A percentile compares a stretch with the other conserved stretches of the same genome.
Conservation (phyloP, 129 eudicot species). For the Sambucus nigra region DNA sequence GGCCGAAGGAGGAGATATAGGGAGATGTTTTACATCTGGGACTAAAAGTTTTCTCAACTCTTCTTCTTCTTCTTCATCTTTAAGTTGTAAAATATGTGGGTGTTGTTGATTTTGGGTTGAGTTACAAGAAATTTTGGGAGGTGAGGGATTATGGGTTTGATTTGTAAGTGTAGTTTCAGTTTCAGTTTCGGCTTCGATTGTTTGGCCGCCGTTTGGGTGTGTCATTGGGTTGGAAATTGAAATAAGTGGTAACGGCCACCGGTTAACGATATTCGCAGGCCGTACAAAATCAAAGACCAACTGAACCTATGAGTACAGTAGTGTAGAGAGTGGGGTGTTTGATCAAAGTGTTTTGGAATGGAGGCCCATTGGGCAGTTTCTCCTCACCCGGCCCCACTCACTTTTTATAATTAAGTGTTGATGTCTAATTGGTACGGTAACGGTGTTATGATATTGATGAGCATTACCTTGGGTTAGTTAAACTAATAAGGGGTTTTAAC, state of each 20-base stretch:
- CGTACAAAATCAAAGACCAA: not conserved
- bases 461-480: too few species aligned
- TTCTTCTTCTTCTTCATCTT: constrained; percentile 27
- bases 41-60: constrained; percentile 46
- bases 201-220: constrained; percentile 14
- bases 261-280: not conserved
- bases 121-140: not conserved
- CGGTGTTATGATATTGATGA: too few species aligned
- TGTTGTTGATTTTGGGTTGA: constrained; percentile 3
- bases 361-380: too few species aligned
- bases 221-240: constrained; percentile 16
- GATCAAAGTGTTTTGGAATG: too few species aligned
- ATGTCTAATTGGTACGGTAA: too few species aligned
- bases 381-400: too few species aligned
- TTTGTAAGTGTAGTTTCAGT: not conserved
- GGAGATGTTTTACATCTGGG: constrained; percentile 52
- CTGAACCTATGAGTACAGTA: too few species aligned
- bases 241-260: constrained; percentile 16
- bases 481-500: too few species aligned
- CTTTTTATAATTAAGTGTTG: too few species aligned
- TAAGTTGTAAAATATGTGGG: not conserved
- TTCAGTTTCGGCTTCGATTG: not conserved
- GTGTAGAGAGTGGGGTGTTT: too few species aligned
- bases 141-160: not conserved
- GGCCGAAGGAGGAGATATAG: constrained; percentile 58